Conservation (phyloP, 1,284 basidiomycete species). For the Pyrrhoderma lamaoense region DNA sequence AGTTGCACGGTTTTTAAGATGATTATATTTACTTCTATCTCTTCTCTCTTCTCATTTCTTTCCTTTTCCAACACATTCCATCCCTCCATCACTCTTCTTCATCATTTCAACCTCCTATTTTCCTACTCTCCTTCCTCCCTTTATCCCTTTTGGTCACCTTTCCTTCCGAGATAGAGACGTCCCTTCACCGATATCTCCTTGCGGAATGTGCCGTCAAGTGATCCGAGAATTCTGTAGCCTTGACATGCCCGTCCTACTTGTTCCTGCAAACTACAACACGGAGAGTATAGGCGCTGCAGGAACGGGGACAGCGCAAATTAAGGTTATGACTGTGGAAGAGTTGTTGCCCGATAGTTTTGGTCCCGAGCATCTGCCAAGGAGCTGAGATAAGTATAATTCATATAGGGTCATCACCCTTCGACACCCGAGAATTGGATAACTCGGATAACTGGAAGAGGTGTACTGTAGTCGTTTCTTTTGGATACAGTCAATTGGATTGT, state of each 20-base stretch:
- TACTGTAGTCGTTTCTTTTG: no score
- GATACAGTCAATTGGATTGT: no score
- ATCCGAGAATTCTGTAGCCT: conserved; percentile 82
- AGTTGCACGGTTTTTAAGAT: no score
- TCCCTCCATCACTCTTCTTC: no score
- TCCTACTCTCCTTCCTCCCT: no score
- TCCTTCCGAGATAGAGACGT: conserved; percentile 46
- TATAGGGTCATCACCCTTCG: no score
- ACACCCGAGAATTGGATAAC: no score
- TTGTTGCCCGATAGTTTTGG: conserved; percentile 87
- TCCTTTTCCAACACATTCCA: background rate
- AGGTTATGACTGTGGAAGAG: conserved; percentile 64
- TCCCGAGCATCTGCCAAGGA: conserved; percentile 53
- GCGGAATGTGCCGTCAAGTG: conserved; percentile 89
- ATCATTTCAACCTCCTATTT: no score
- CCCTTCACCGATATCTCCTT: conserved; percentile 62
- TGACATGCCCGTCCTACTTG: conserved; percentile 71
- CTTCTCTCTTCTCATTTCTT: background rate
- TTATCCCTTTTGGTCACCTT: background rate
- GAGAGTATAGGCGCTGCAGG: conserved; percentile 26
- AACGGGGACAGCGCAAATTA: conserved; percentile 40
- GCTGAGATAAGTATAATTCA: no score
- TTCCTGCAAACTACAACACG: conserved; percentile 54
- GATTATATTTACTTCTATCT: no score
- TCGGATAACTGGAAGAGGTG: no score